Evolutionary conservation across 345 rosid species (phyloP).

Genomic region (Populus ilicifolia): DNA sequence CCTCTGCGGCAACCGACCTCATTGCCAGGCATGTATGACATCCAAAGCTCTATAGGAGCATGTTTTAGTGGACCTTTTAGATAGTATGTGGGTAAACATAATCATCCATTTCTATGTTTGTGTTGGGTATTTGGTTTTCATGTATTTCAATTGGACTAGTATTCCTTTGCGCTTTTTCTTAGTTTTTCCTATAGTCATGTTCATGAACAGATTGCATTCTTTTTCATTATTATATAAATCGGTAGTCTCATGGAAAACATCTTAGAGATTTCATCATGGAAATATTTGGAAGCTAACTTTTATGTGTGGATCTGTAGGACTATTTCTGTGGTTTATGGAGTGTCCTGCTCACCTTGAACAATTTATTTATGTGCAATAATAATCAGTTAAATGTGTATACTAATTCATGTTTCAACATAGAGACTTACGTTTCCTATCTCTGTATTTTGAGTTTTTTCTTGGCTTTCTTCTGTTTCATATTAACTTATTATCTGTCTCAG

Average conservation of each 20-base stretch:
- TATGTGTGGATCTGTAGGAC: background rate
- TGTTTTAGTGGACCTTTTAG: constrained; percentile 9
- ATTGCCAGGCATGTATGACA: constrained; percentile 82
- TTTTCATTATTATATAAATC: background rate
- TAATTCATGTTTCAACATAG: background rate
- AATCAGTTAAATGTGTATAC: background rate
- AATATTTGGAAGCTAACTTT: background rate
- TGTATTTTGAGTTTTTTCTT: background rate
- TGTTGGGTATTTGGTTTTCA: background rate
- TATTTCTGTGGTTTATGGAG: background rate
- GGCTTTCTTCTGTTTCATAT: background rate
- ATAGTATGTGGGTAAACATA: background rate
- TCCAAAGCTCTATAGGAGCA: constrained; percentile 19
- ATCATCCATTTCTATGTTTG: background rate
- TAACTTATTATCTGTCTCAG: background rate
- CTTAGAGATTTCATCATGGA: background rate
- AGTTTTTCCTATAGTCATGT: background rate
- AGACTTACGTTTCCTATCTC: background rate
- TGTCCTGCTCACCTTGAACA: background rate
- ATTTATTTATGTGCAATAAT: background rate
- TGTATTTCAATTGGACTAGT: background rate
- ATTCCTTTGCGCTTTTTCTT: background rate
- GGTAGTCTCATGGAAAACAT: background rate
- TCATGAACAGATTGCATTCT: background rate
- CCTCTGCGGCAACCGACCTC: constrained; percentile 96